A percentile compares a stretch with the other conserved stretches of the same genome.
Conservation (phyloP, 768 basidiomycete species). For the Holtermanniella nyarrowii region DNA sequence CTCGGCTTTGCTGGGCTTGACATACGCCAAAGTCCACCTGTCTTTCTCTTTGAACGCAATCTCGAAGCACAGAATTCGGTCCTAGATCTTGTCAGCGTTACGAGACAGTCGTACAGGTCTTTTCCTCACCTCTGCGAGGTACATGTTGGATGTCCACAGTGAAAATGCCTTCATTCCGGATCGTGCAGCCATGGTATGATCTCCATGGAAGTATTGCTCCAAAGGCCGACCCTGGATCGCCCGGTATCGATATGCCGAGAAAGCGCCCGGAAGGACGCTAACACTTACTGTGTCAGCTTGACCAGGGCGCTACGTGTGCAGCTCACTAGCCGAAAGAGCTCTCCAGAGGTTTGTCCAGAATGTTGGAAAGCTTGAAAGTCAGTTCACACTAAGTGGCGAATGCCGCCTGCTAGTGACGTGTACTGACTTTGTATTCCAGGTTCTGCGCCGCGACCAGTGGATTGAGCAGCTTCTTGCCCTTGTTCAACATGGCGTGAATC, state of each 20-base stretch:
- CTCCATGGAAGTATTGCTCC: constrained; percentile 49
- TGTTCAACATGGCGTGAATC: constrained; percentile 85
- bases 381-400: too few relatives aligned
- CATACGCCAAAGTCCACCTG: constrained; percentile 79
- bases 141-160: constrained; percentile 89
- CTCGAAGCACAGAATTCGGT: constrained; percentile 93
- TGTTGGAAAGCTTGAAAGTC: constrained; percentile 93
- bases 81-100: neutral
- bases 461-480: constrained; percentile 81
- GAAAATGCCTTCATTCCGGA: constrained; percentile 82
- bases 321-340: constrained; percentile 74
- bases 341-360: constrained; percentile 72
- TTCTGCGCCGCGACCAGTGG: constrained; percentile 84
- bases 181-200: constrained; percentile 65
- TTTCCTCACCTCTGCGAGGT: constrained; percentile 81
- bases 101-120: constrained; percentile 45
- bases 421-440: constrained; percentile 65
- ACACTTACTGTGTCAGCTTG: constrained; percentile 44
- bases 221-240: constrained; percentile 79
- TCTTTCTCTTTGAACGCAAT: constrained; percentile 81
- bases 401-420: too few relatives aligned
- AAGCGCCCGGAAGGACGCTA: constrained; percentile 88
- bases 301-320: neutral
- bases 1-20: constrained; percentile 92
- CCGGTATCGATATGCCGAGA: constrained; percentile 88